These are phyloP conservation scores for Gypsophila paniculata DNA, from an alignment of 179 eudicot species.

Conservation along the genomic window DNA sequence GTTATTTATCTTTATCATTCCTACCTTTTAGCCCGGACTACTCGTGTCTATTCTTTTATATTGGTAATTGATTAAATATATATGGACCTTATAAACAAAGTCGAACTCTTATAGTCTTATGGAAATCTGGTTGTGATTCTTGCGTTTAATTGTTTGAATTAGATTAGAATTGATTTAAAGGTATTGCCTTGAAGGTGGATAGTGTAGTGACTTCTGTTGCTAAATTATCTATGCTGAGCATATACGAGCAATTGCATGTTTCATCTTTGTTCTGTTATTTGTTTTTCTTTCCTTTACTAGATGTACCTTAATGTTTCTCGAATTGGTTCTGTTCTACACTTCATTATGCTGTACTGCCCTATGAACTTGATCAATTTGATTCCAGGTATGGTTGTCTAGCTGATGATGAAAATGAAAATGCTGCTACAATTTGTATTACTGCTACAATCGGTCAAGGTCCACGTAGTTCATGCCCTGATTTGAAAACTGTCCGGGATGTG, in stretches of 20 bases:
- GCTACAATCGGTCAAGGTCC: conserved; percentile 42
- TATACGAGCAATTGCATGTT: neutral
- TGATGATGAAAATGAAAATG: conserved; percentile 29
- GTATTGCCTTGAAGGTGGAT: neutral
- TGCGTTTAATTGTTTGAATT: neutral
- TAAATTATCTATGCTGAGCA: neutral
- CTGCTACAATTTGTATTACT: conserved; percentile 49
- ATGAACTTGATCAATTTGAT: conserved; percentile 27
- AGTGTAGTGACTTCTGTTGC: neutral
- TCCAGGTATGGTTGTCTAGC: conserved; percentile 48
- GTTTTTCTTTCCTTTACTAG: neutral
- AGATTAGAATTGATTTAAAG: neutral
- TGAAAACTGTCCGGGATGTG: conserved; percentile 46
- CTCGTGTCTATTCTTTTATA: neutral
- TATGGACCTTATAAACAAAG: neutral
- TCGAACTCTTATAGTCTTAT: neutral
- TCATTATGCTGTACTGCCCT: conserved; percentile 17
- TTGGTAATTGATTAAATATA: neutral
- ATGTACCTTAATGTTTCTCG: neutral
- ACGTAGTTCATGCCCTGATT: conserved; percentile 30
- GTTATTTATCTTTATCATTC: neutral
- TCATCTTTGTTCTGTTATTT: conserved; percentile 9
- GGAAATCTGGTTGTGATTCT: neutral
- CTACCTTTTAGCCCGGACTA: neutral
- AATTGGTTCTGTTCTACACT: neutral